Conservation (phyloP, 805 yeast genomes). For the Saccharomycopsis microspora region DNA sequence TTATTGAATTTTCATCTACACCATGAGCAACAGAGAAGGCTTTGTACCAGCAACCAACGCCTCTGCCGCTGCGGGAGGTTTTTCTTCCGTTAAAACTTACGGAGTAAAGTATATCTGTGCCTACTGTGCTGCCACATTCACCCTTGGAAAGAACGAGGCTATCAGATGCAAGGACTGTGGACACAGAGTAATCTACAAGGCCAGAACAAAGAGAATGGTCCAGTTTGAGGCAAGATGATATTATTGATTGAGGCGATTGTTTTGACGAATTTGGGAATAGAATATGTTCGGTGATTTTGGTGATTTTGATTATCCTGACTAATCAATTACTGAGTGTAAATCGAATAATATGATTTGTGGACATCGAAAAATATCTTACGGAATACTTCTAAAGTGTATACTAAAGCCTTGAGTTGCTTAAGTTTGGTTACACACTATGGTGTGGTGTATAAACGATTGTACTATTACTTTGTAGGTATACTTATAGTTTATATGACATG, state of each 20-base stretch:
- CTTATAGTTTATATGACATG: too few species aligned
- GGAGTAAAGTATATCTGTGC: slow-evolving; percentile 95
- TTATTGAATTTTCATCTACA: not conserved
- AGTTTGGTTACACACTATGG: too few species aligned
- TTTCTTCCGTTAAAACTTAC: slow-evolving; percentile 53
- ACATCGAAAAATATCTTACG: too few species aligned
- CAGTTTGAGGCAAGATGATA: slow-evolving; percentile 66
- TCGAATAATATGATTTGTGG: too few species aligned
- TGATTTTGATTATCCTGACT: too few species aligned
- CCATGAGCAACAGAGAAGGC: slow-evolving; percentile 57
- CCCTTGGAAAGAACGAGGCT: slow-evolving; percentile 87
- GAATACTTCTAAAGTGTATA: too few species aligned
- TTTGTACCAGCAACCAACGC: slow-evolving; percentile 64
- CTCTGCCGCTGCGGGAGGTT: slow-evolving; percentile 81
- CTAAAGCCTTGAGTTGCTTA: too few species aligned
- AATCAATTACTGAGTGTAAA: too few species aligned
- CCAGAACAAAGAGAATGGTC: slow-evolving; percentile 92
- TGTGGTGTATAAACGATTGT: too few species aligned
- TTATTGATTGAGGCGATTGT: not conserved
- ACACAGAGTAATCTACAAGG: slow-evolving; percentile 93
- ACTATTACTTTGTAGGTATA: too few species aligned
- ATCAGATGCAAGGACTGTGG: slow-evolving; percentile 98
- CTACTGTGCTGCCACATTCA: slow-evolving; percentile 83
- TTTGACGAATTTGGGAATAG: too few species aligned
- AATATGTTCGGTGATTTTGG: too few species aligned